Evolutionary conservation across 768 basidiomycete genomes (phyloP).

Genomic region (Tricholoma sp.): DNA sequence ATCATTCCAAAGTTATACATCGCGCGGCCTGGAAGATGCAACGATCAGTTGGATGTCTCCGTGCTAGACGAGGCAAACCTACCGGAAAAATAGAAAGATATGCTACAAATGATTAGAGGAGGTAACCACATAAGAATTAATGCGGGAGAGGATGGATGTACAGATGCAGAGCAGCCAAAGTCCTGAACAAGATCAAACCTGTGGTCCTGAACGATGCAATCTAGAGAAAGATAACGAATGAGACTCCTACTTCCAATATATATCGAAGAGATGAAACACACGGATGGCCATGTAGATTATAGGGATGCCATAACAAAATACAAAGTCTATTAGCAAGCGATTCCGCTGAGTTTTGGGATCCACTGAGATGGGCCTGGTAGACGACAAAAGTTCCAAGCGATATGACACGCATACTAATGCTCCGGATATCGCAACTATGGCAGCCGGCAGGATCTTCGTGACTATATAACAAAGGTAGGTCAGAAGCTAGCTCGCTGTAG

Average conservation of each 20-base stretch:
- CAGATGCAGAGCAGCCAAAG: slow-evolving; percentile 48
- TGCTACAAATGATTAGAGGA: slow-evolving; percentile 36
- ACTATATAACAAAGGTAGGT: slow-evolving; percentile 28
- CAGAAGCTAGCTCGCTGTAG: background rate
- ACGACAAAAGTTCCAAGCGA: slow-evolving; percentile 50
- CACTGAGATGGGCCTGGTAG: slow-evolving; percentile 31
- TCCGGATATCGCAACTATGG: slow-evolving; percentile 52
- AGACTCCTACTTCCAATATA: background rate
- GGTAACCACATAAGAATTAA: slow-evolving; percentile 42
- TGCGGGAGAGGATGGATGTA: slow-evolving; percentile 37
- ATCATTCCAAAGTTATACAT: slow-evolving; percentile 27
- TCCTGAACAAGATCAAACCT: slow-evolving; percentile 58
- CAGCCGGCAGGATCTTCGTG: slow-evolving; percentile 49
- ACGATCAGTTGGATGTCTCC: background rate
- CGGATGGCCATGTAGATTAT: slow-evolving; percentile 53
- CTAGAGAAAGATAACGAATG: slow-evolving; percentile 25
- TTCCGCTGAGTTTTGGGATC: slow-evolving; percentile 32
- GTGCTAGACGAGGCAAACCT: slow-evolving; percentile 11
- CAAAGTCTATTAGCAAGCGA: slow-evolving; percentile 38
- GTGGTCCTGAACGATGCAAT: slow-evolving; percentile 52
- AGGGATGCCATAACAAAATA: slow-evolving; percentile 51
- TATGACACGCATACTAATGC: slow-evolving; percentile 52
- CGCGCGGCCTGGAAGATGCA: slow-evolving; percentile 23
- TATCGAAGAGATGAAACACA: slow-evolving; percentile 27
- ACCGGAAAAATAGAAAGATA: slow-evolving; percentile 40